A percentile compares a stretch with the other conserved stretches of the same genome.
Conservation (phyloP, 2,329 filamentous ascomycete species). For the Cytospora schulzeri region DNA sequence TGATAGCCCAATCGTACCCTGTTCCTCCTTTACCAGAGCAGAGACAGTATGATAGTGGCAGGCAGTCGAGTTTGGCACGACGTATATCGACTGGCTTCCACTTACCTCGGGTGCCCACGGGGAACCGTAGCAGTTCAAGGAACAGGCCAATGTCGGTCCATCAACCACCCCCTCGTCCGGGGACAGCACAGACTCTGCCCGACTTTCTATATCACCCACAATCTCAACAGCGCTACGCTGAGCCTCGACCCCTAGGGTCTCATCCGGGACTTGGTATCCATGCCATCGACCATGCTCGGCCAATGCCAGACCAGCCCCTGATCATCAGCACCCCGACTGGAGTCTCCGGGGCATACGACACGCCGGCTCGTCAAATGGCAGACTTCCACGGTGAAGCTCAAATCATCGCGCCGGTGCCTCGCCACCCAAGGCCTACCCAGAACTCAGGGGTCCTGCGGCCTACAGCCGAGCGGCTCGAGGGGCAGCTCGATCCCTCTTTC, state of each 20-base stretch:
- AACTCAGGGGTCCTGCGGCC: constrained; percentile 43
- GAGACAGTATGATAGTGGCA: constrained; percentile 42
- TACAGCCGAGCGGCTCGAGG: constrained; percentile 55
- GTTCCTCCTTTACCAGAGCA: constrained; percentile 45
- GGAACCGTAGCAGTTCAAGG: constrained; percentile 32
- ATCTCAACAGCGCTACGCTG: constrained; percentile 17
- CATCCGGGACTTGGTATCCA: constrained; percentile 31
- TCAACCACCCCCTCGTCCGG: constrained; percentile 1
- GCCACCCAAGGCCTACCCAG: constrained; percentile 47
- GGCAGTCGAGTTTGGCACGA: constrained; percentile 40
- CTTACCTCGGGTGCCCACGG: constrained; percentile 45
- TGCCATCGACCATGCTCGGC: constrained; percentile 29
- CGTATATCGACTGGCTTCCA: constrained; percentile 49
- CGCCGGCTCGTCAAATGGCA: constrained; percentile 41
- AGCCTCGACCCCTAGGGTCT: constrained; percentile 24
- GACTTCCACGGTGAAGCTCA: constrained; percentile 43
- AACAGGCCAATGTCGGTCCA: constrained; percentile 23
- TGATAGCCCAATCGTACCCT: constrained; percentile 41
- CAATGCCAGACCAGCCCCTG: constrained; percentile 52
- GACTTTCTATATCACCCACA: constrained; percentile 16
- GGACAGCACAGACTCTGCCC: constrained; percentile 19
- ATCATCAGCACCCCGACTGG: constrained; percentile 64
- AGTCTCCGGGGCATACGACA: constrained; percentile 55
- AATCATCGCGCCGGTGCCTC: constrained; percentile 56
- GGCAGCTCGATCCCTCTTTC: constrained; percentile 17